These are phyloP conservation scores for Fusarium tjaetaba DNA, from an alignment of 2,329 filamentous ascomycete genomes.

Conservation along the genomic window DNA sequence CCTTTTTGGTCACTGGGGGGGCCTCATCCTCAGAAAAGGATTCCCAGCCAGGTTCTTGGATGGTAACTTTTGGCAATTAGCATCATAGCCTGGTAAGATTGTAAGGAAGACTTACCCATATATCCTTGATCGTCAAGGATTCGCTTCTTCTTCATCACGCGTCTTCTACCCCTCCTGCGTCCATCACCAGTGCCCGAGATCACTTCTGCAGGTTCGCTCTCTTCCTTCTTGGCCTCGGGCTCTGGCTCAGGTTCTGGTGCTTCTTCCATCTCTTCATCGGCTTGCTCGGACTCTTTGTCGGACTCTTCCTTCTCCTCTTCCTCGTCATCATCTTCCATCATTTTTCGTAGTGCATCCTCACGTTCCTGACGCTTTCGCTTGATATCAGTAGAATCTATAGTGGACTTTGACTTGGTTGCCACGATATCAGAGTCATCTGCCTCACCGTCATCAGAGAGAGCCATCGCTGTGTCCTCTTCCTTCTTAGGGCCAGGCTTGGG, in stretches of 20 bases:
- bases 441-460: slow-evolving; percentile 54
- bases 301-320: slow-evolving; percentile 65
- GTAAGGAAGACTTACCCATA: slow-evolving; percentile 69
- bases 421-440: slow-evolving; percentile 52
- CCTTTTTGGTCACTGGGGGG: slow-evolving; percentile 60
- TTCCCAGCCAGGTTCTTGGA: slow-evolving; percentile 87
- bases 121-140: slow-evolving; percentile 90
- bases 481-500: slow-evolving; percentile 58
- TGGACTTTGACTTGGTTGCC: slow-evolving; percentile 36
- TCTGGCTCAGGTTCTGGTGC: slow-evolving; percentile 52
- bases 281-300: slow-evolving; percentile 50
- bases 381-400: slow-evolving; percentile 38
- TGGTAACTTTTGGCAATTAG: slow-evolving; percentile 71
- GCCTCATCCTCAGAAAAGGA: slow-evolving; percentile 92
- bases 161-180: slow-evolving; percentile 78
- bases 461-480: slow-evolving; percentile 46
- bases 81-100: background rate
- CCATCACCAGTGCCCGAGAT: slow-evolving; percentile 66
- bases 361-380: slow-evolving; percentile 49
- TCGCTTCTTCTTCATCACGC: slow-evolving; percentile 88
- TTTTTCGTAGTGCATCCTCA: slow-evolving; percentile 52
- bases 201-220: slow-evolving; percentile 60
- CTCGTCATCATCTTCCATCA: slow-evolving; percentile 67
- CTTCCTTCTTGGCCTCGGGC: slow-evolving; percentile 49
- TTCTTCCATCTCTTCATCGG: slow-evolving; percentile 55